phyloP scores from a whole-genome alignment of 1,284 basidiomycete species.

The Cryptococcus sp. region DNA sequence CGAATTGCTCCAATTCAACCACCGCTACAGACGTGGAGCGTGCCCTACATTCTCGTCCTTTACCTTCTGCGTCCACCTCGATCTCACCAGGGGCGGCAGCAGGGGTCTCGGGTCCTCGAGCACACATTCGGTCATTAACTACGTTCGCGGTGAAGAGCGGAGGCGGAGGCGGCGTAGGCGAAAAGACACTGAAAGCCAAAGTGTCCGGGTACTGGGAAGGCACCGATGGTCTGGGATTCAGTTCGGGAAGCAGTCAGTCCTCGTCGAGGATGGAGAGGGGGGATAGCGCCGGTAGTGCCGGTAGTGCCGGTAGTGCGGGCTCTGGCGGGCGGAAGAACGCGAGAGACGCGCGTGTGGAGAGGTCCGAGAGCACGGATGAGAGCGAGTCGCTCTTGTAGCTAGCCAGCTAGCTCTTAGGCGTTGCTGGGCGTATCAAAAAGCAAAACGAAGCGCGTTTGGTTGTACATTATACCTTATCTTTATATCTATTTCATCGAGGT shows the following conservation, averaged over 20 bases:
- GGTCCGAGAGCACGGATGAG: conserved; percentile 27
- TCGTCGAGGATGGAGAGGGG: neutral
- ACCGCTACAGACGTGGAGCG: conserved; percentile 34
- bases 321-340: neutral
- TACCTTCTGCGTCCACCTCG: no score
- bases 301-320: neutral
- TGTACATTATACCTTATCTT: no score
- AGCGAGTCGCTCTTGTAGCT: conserved; percentile 34
- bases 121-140: neutral
- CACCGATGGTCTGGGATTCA: conserved; percentile 1
- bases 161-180: neutral
- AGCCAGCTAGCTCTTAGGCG: no score
- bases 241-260: neutral
- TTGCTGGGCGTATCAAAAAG: no score
- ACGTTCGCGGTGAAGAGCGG: conserved; percentile 7
- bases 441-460: no score
- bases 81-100: no score
- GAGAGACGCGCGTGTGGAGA: conserved; percentile 12
- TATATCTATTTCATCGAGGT: no score
- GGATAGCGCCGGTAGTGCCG: neutral
- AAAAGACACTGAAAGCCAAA: neutral
- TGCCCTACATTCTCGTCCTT: conserved; percentile 16
- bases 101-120: neutral
- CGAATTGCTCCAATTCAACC: conserved; percentile 21
- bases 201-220: neutral